Evolutionary conservation across 108 stramenopile species (phyloP).

Genomic region (Mediolabrus comicus): DNA sequence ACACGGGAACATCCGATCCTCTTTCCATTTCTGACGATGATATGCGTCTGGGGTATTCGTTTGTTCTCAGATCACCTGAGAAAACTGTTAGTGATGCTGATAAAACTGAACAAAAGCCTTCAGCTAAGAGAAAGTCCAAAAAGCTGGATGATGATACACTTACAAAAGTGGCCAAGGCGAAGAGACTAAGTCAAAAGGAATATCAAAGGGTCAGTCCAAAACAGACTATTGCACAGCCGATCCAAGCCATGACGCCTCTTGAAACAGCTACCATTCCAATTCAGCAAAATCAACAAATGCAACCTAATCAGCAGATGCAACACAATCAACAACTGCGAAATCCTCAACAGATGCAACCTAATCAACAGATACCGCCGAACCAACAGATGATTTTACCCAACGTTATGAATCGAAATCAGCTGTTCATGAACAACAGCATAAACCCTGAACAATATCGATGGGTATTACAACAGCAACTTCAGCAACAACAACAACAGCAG

Average conservation of each 20-base stretch:
- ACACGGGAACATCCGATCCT: constrained; percentile 13
- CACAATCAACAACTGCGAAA: neutral
- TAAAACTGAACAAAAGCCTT: constrained; percentile 2
- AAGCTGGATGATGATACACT: neutral
- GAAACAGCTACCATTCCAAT: neutral
- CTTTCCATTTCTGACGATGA: constrained; percentile 12
- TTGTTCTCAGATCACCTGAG: constrained; percentile 9
- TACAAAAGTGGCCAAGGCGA: neutral
- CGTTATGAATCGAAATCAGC: neutral
- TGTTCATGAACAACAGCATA: neutral
- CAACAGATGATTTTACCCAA: neutral
- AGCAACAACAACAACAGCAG: constrained; percentile 1
- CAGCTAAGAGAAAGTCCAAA: neutral
- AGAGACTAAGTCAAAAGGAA: neutral
- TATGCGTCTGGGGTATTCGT: constrained; percentile 20
- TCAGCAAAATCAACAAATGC: neutral
- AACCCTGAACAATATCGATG: neutral
- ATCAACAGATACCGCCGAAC: neutral
- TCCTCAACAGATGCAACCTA: neutral
- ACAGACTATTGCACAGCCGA: neutral
- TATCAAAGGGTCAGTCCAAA: neutral
- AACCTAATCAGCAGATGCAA: neutral
- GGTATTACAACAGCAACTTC: neutral
- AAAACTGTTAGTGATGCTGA: neutral
- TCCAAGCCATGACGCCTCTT: neutral